Conservation (phyloP, 495 filamentous ascomycete genomes). For the Platismatia glauca region DNA sequence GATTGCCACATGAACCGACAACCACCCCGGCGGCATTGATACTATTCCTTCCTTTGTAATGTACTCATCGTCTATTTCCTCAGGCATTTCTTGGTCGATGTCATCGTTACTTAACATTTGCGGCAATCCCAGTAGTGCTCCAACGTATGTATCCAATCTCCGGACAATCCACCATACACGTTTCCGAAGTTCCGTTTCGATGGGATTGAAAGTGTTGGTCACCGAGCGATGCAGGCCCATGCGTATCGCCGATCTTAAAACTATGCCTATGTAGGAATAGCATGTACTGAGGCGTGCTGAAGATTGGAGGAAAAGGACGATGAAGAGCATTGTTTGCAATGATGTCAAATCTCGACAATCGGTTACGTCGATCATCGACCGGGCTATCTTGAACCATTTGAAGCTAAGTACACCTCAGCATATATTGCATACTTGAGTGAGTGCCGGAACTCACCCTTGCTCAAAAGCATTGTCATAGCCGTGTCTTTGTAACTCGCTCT, state of each 20-base stretch:
- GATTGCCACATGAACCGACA: constrained; percentile 68
- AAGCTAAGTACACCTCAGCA: constrained; percentile 42
- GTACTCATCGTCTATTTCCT: constrained; percentile 83
- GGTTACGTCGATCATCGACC: constrained; percentile 78
- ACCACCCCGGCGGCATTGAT: constrained; percentile 62
- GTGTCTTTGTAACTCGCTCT: constrained; percentile 37
- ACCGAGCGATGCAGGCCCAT: constrained; percentile 83
- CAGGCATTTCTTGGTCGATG: constrained; percentile 80
- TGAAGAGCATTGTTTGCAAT: constrained; percentile 80
- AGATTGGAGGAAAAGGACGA: constrained; percentile 87
- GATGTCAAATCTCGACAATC: constrained; percentile 81
- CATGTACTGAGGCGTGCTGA: constrained; percentile 87
- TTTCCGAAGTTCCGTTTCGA: constrained; percentile 76
- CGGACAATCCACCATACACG: constrained; percentile 85
- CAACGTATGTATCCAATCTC: constrained; percentile 91
- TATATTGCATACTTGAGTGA: constrained; percentile 9
- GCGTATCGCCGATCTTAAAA: constrained; percentile 71
- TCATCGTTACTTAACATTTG: constrained; percentile 78
- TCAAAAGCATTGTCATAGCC: constrained; percentile 68
- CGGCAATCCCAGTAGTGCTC: constrained; percentile 78
- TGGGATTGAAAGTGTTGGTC: constrained; percentile 63
- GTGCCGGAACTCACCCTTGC: constrained; percentile 54
- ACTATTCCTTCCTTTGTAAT: constrained; percentile 71
- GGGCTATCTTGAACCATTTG: constrained; percentile 75
- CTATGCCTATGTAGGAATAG: constrained; percentile 88